Base-by-base conservation (phyloP, 306 rosid genomes). In the Ammopiptanthus mongolicus region DNA sequence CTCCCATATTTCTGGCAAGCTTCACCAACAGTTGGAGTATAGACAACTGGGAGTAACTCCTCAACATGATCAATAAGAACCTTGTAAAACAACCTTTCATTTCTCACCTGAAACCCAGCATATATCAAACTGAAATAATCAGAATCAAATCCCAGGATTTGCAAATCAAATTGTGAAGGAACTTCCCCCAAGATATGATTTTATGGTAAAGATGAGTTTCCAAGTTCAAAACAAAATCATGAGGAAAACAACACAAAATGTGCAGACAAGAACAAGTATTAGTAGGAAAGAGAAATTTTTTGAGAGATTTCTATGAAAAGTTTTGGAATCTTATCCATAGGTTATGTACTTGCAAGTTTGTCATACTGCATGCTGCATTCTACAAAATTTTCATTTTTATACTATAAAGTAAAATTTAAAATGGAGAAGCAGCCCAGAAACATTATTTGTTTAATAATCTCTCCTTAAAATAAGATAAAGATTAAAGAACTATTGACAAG, bases 1-100 rank as follows among this genome's bases (percentile, higher is more conserved):
- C 91, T 86, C 33, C 98, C 98, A 76, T 95, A 95, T 81, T 95
- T 88, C 87, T 95, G 98, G 84, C 98, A 95, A 75, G 98, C 98
- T 84, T 95, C 98, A 68, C 98, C 98, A 13, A 95, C 98, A 1
- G 97, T 92, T 65, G 98, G 98, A 36, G 98, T 95, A 79, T 95
- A 95, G 29, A 95, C 97, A 81, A 95, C 82, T 14, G 98, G 98
- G 18, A 95, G 97, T 76, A 91, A 82, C 86, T 95, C 98, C 90
- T 95, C 98, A 53, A 95, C 93, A 84, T 95, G 84, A 7, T 90
- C 90, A 57, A 92, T 80, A 36, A 95, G 91, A 78, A 95, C 83
- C 78, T 78, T 91, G 81, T 95, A 95, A 80, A 95, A 95, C 84
- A 95, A 71, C 79, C 80, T 92, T 82, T 95, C 91, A 41, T 95